These are phyloP conservation scores for Metschnikowia proteae DNA, from an alignment of 805 yeast species.

Conservation along the genomic window DNA sequence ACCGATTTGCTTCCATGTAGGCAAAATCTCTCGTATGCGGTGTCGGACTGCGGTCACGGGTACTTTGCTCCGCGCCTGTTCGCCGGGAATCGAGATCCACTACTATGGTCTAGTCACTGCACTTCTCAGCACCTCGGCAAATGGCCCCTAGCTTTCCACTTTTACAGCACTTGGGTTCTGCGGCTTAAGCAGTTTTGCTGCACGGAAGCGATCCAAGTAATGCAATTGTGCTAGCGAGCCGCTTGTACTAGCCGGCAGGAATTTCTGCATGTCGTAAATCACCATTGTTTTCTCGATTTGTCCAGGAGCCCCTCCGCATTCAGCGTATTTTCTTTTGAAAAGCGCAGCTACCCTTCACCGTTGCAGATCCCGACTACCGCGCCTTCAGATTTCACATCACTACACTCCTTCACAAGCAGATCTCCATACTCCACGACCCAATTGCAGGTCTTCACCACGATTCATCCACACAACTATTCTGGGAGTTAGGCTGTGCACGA, in stretches of 20 bases:
- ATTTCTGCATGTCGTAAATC: not conserved
- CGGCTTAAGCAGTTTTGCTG: no score
- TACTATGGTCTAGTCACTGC: not conserved
- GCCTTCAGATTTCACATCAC: constrained; percentile 1
- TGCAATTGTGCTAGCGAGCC: no score
- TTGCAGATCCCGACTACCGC: constrained; percentile 3
- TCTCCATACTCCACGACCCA: not conserved
- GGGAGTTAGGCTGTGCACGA: not conserved
- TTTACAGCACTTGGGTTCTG: no score
- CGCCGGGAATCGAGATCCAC: not conserved
- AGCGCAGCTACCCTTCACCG: constrained; percentile 2
- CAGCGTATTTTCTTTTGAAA: not conserved
- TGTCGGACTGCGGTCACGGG: not conserved
- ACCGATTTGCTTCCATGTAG: not conserved
- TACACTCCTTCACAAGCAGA: constrained; percentile 1
- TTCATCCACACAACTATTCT: not conserved
- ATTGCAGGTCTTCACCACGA: not conserved
- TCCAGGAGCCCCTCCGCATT: not conserved
- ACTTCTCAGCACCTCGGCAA: not conserved
- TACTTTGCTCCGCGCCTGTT: not conserved
- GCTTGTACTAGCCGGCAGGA: no score
- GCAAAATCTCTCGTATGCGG: not conserved
- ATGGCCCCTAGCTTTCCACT: not conserved
- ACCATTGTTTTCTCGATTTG: not conserved
- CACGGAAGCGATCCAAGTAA: no score